Evolutionary conservation across 2,329 filamentous ascomycete species (phyloP).

Genomic region (Fusarium palustre): DNA sequence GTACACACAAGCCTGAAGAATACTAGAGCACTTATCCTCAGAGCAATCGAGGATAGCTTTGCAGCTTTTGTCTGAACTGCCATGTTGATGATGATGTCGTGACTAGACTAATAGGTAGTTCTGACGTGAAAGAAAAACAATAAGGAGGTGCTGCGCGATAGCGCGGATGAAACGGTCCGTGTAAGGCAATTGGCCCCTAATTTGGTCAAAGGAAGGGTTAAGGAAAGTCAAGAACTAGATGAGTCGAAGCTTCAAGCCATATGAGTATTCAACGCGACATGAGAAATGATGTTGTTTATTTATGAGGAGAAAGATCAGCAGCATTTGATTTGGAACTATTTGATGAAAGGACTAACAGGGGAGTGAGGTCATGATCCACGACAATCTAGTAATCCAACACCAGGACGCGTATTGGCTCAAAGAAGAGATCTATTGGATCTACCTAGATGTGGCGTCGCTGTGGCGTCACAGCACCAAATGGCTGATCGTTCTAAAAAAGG

Average conservation of each 20-base stretch:
- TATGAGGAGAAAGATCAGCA: slow-evolving; percentile 14
- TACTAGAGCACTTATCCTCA: slow-evolving; percentile 53
- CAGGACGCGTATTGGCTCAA: slow-evolving; percentile 34
- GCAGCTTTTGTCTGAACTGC: slow-evolving; percentile 49
- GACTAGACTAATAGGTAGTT: slow-evolving; percentile 7
- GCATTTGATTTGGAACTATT: slow-evolving; percentile 30
- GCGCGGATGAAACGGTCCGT: slow-evolving; percentile 12
- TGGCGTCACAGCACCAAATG: slow-evolving; percentile 28
- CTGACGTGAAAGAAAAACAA: slow-evolving; percentile 9
- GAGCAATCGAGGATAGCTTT: slow-evolving; percentile 52
- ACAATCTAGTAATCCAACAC: slow-evolving; percentile 24
- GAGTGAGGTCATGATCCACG: slow-evolving; percentile 39
- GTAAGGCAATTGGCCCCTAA: slow-evolving; percentile 4
- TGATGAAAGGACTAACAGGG: slow-evolving; percentile 34
- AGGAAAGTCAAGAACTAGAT: slow-evolving; percentile 42
- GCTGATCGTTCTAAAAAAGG: slow-evolving; percentile 7
- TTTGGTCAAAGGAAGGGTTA: slow-evolving; percentile 14
- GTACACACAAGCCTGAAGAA: slow-evolving; percentile 54
- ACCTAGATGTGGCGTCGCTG: slow-evolving; percentile 31
- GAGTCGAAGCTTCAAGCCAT: slow-evolving; percentile 18
- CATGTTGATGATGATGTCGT: slow-evolving; percentile 42
- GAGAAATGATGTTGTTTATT: slow-evolving; percentile 20
- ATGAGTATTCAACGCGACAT: slow-evolving; percentile 25
- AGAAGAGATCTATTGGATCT: slow-evolving; percentile 1
- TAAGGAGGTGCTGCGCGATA: slow-evolving; percentile 18